These are phyloP conservation scores for Starmerella apis DNA, from an alignment of 805 yeast species.

Conservation along the genomic window DNA sequence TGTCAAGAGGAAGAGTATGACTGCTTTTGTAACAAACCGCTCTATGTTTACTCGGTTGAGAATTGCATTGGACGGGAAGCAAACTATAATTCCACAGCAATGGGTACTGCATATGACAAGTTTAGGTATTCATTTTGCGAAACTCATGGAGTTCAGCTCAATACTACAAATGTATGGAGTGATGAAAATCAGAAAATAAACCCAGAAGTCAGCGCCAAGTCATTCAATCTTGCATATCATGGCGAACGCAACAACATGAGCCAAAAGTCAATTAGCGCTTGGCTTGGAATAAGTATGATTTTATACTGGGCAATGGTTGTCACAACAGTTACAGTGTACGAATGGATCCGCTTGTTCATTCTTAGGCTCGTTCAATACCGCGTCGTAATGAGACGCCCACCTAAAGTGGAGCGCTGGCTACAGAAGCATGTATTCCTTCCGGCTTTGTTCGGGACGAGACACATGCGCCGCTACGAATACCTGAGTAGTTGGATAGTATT, in stretches of 20 bases:
- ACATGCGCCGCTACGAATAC: conserved; percentile 26
- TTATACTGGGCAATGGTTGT: conserved; percentile 29
- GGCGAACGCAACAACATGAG: conserved; percentile 21
- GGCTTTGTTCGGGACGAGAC: conserved; percentile 31
- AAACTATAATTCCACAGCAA: conserved; percentile 18
- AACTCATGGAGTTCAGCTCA: conserved; percentile 16
- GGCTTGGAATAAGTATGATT: conserved; percentile 30
- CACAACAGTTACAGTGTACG: conserved; percentile 5
- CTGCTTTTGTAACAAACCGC: conserved; percentile 28
- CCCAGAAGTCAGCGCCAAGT: conserved; percentile 14
- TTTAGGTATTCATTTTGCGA: conserved; percentile 26
- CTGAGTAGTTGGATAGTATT: conserved; percentile 23
- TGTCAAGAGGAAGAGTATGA: conserved; percentile 24
- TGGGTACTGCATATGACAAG: conserved; percentile 31
- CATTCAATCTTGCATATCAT: conserved; percentile 18
- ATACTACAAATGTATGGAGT: conserved; percentile 17
- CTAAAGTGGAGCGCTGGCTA: conserved; percentile 17
- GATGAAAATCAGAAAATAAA: conserved; percentile 4
- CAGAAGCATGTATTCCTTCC: conserved; percentile 32
- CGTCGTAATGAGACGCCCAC: conserved; percentile 23
- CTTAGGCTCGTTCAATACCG: conserved; percentile 23
- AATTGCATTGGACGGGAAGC: conserved; percentile 28
- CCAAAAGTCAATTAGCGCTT: conserved; percentile 28
- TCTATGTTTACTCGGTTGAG: conserved; percentile 30
- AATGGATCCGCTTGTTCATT: neutral